phyloP scores from a whole-genome alignment of 345 rosid species.

The Adansonia digitata region DNA sequence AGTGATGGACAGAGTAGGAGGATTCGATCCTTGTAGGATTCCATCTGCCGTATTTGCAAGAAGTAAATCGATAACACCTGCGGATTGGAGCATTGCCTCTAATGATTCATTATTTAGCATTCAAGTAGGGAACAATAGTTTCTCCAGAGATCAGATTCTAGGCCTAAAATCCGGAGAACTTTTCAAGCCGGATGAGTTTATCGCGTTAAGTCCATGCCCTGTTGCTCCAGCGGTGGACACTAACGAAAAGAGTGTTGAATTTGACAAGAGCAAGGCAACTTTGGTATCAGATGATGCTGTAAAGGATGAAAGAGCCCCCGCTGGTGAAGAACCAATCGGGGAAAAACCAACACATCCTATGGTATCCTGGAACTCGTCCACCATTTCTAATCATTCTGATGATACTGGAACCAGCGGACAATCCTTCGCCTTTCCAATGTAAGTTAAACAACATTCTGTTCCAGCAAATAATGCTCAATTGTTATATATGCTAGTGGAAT shows the following conservation, averaged over 20 bases:
- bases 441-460: conserved; percentile 21
- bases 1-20: conserved; percentile 53
- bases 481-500: too few species aligned
- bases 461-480: background rate
- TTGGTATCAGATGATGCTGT: conserved; percentile 39
- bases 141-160: conserved; percentile 48
- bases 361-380: conserved; percentile 21
- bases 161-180: conserved; percentile 51
- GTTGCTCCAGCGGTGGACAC: too few species aligned
- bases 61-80: conserved; percentile 33
- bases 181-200: conserved; percentile 42
- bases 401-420: conserved; percentile 36
- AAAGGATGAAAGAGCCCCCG: background rate
- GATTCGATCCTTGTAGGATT: conserved; percentile 64
- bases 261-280: conserved; percentile 67
- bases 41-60: conserved; percentile 54
- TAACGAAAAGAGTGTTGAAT: background rate
- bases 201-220: conserved; percentile 20
- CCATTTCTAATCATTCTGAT: conserved; percentile 34
- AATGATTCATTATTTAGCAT: conserved; percentile 86
- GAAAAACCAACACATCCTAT: conserved; percentile 11
- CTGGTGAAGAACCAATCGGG: background rate
- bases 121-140: conserved; percentile 50
- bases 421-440: conserved; percentile 76
- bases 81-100: conserved; percentile 83